Conservation (phyloP, 306 rosid genomes). For the Vigna mungo region DNA sequence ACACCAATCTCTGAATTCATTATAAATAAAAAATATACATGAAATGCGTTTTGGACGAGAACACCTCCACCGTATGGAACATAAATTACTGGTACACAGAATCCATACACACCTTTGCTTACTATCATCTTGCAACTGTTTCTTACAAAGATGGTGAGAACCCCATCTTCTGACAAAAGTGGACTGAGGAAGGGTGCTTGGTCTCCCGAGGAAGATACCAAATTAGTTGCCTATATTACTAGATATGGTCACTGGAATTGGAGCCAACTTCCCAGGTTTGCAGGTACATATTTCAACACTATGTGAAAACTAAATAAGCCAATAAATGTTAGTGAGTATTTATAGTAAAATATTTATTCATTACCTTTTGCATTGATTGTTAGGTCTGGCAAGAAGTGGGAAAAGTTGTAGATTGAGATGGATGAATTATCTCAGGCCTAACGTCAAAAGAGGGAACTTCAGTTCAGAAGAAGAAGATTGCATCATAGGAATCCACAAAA, state of each 20-base stretch:
- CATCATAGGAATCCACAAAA: slow-evolving; percentile 38
- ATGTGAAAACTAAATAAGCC: not conserved
- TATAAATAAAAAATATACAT: not conserved
- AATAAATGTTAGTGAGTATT: not conserved
- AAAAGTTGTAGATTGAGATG: slow-evolving; percentile 59
- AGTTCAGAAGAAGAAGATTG: slow-evolving; percentile 43
- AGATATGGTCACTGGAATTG: slow-evolving; percentile 88
- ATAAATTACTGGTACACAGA: no score
- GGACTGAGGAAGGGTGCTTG: slow-evolving; percentile 82
- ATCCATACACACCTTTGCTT: no score
- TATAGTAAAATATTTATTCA: not conserved
- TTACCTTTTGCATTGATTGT: not conserved
- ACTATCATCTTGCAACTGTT: no score
- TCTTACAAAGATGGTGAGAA: slow-evolving; percentile 62
- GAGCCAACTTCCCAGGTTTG: slow-evolving; percentile 94
- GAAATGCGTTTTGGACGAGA: slow-evolving; percentile 50
- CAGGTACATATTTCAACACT: slow-evolving; percentile 54
- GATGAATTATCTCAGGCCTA: slow-evolving; percentile 57
- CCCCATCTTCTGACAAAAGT: slow-evolving; percentile 64
- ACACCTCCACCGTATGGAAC: no score
- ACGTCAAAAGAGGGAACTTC: slow-evolving; percentile 50
- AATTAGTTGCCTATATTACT: slow-evolving; percentile 73
- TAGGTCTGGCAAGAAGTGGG: slow-evolving; percentile 52
- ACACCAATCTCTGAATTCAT: not conserved
- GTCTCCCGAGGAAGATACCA: slow-evolving; percentile 82